phyloP scores from a whole-genome alignment of 441 rosid species.

The Adansonia grandidieri region DNA sequence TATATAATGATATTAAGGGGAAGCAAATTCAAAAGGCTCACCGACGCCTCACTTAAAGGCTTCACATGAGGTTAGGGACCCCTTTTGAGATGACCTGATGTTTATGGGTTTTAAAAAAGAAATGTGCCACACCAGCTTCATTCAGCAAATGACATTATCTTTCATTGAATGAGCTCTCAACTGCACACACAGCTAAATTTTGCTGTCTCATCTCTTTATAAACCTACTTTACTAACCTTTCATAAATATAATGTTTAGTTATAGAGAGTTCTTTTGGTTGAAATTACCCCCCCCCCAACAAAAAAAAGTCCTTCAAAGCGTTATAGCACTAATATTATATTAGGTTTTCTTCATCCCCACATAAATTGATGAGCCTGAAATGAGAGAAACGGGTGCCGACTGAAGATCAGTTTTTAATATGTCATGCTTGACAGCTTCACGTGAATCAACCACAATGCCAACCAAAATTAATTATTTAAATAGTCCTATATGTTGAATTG shows the following conservation, averaged over 20 bases:
- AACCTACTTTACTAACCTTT: slow-evolving; percentile 34
- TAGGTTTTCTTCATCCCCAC: neutral
- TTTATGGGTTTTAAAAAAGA: slow-evolving; percentile 29
- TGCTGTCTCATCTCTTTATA: slow-evolving; percentile 14
- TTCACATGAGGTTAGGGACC: slow-evolving; percentile 54
- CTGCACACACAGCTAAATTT: slow-evolving; percentile 34
- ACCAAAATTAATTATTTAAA: neutral
- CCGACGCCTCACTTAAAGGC: slow-evolving; percentile 46
- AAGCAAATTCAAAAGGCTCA: neutral
- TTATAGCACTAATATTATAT: neutral
- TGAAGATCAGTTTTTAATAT: neutral
- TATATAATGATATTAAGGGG: slow-evolving; percentile 38
- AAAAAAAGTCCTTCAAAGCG: no score
- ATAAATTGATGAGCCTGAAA: slow-evolving; percentile 15
- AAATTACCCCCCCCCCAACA: neutral
- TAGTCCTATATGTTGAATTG: neutral
- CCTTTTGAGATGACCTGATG: slow-evolving; percentile 15
- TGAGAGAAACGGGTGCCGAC: neutral
- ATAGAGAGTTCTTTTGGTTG: neutral
- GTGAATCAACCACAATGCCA: slow-evolving; percentile 20
- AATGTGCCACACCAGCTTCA: slow-evolving; percentile 30
- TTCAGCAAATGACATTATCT: slow-evolving; percentile 20
- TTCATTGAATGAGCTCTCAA: slow-evolving; percentile 48
- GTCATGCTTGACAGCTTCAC: neutral
- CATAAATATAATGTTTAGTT: slow-evolving; percentile 30